Conservation (phyloP, 176 grass and related monocot species). For the bread wheat (Triticum aestivum) region IWGSC_CS_RefSeq_v2.1 NC_057802.1:499552574-499553073, state of each 20-base stretch:
- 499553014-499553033: background rate
- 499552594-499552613: conserved; percentile 98
- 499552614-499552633: conserved; percentile 58
- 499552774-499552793: conserved; percentile 94
- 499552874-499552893: conserved; percentile 18
- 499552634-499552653: conserved; percentile 12
- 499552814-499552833: conserved; percentile 95
- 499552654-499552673: conserved; percentile 13
- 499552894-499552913: background rate
- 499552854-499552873: conserved; percentile 20
- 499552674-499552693: conserved; percentile 14
- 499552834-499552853: conserved; percentile 90
- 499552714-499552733: conserved; percentile 90
- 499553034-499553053: background rate
- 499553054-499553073: background rate
- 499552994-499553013: background rate
- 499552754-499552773: conserved; percentile 97
- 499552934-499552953: conserved; percentile 9
- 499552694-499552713: conserved; percentile 65
- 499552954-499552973: conserved; percentile 19
- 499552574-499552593: conserved; percentile 77
- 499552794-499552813: conserved; percentile 97
- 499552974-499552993: conserved; percentile 1
- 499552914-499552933: background rate
- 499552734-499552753: conserved; percentile 97